Evolutionary conservation across 2,329 filamentous ascomycete species (phyloP), one percentile per base, ranked within the genome.

Genomic region (Diaporthe sp.): DNA sequence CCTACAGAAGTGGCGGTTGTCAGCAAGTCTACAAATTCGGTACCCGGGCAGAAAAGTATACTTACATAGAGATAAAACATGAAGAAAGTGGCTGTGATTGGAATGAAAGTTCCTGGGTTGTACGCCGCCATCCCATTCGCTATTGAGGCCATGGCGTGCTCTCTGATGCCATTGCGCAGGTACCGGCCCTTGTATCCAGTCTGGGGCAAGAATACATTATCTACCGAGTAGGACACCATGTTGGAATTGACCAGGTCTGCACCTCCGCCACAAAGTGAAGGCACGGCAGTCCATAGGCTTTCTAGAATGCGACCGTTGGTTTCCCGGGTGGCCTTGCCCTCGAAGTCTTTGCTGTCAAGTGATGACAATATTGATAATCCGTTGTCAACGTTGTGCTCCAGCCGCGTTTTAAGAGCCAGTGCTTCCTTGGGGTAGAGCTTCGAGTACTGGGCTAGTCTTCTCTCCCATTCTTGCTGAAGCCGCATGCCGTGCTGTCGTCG

Each of bases 121-220:
- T 86, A 92, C 1, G 91, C 91, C 0, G 91, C 89, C 12, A 92
- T 81, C 4, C 90, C 91, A 79, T 90, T 90, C 6, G 87, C 87
- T 28, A 90, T 88, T 31, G 87, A 82, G 2, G 86, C 86, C 91
- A 92, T 92, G 61, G 89, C 90, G 78, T 92, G 90, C 77, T 91
- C 89, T 3, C 90, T 87, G 71, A 92, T 88, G 34, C 90, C 90
- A 80, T 87, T 91, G 78, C 90, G 89, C 74, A 91, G 87, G 77
- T 90, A 91, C 1, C 89, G 85, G 3, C 89, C 89, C 0, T 82
- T 78, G 75, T 87, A 87, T 80, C 88, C 83, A 49, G 90, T 90
- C 22, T 39, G 42, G 4, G 71, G 53, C 9, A 69, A 31, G 34
- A 67, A 74, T 0, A 76, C 59, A 22, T 88, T 87, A 12, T 81